Conservation (phyloP, 2,329 filamentous ascomycete genomes). For the Neonectria coccinea region DNA sequence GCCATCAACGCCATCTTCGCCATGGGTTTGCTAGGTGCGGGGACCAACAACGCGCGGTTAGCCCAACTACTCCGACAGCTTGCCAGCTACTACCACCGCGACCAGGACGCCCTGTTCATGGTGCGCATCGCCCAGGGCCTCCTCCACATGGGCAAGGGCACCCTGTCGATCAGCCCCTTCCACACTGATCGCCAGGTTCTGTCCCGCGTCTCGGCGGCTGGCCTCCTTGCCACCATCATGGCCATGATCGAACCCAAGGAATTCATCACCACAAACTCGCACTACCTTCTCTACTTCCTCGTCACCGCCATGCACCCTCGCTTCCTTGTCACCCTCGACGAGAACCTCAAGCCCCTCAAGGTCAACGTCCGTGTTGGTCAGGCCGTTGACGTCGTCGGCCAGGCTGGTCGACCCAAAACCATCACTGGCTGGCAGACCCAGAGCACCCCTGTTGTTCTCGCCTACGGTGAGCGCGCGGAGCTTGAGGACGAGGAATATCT, state of each 20-base stretch:
- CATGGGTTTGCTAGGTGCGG: conserved; percentile 96
- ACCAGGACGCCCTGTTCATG: conserved; percentile 98
- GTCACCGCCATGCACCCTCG: conserved; percentile 97
- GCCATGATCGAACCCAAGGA: conserved; percentile 96
- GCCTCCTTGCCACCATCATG: conserved; percentile 88
- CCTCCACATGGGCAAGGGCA: conserved; percentile 99
- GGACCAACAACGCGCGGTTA: conserved; percentile 96
- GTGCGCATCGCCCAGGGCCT: conserved; percentile 98
- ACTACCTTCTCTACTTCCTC: conserved; percentile 98
- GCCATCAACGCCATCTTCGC: conserved; percentile 99
- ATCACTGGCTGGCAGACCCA: conserved; percentile 99
- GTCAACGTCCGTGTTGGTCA: conserved; percentile 98
- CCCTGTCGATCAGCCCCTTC: conserved; percentile 96
- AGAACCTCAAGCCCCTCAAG: conserved; percentile 91
- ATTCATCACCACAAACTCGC: conserved; percentile 74
- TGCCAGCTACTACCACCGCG: conserved; percentile 97
- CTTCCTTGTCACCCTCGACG: conserved; percentile 95
- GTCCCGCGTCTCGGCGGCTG: conserved; percentile 89
- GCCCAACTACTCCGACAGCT: conserved; percentile 94
- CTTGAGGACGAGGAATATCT: conserved; percentile 98
- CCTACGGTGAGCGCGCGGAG: conserved; percentile 96
- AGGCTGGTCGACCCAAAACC: conserved; percentile 96
- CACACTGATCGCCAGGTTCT: conserved; percentile 97
- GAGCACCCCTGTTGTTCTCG: conserved; percentile 94
- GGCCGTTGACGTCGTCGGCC: conserved; percentile 96